Evolutionary conservation across 495 filamentous ascomycete genomes (phyloP).

Genomic region (Neurospora tetraspora): DNA sequence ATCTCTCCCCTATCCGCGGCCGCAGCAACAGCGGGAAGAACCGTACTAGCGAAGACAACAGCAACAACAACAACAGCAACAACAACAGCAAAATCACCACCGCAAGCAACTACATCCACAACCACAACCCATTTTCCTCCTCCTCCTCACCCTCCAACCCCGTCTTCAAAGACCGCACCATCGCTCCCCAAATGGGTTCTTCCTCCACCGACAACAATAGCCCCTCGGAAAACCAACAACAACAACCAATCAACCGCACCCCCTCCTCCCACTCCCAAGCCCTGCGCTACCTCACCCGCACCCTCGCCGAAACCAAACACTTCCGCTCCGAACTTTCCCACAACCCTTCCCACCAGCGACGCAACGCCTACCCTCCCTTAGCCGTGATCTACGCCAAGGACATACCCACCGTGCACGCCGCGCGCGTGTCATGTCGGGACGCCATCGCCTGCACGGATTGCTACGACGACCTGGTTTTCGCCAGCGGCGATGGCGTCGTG

Average conservation of each 20-base stretch:
- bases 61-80: neutral
- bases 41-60: neutral
- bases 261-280: conserved; percentile 23
- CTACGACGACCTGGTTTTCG: conserved; percentile 83
- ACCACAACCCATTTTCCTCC: neutral
- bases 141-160: neutral
- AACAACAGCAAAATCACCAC: neutral
- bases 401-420: conserved; percentile 74
- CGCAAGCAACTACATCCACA: neutral
- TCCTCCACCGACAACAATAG: conserved; percentile 30
- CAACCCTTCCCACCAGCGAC: conserved; percentile 43
- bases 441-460: conserved; percentile 64
- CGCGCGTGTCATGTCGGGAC: conserved; percentile 52
- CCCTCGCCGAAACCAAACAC: conserved; percentile 53
- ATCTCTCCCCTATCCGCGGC: conserved; percentile 16
- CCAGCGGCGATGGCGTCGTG: conserved; percentile 82
- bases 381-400: conserved; percentile 84
- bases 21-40: conserved; percentile 19
- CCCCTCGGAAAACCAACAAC: conserved; percentile 5
- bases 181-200: conserved; percentile 39
- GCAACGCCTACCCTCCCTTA: conserved; percentile 70
- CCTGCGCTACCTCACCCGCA: conserved; percentile 65
- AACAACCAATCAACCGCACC: conserved; percentile 10
- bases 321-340: conserved; percentile 69
- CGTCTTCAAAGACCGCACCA: conserved; percentile 30